Base-by-base conservation (phyloP, 139 green algal species). In the Mychonastes homosphaera region DNA sequence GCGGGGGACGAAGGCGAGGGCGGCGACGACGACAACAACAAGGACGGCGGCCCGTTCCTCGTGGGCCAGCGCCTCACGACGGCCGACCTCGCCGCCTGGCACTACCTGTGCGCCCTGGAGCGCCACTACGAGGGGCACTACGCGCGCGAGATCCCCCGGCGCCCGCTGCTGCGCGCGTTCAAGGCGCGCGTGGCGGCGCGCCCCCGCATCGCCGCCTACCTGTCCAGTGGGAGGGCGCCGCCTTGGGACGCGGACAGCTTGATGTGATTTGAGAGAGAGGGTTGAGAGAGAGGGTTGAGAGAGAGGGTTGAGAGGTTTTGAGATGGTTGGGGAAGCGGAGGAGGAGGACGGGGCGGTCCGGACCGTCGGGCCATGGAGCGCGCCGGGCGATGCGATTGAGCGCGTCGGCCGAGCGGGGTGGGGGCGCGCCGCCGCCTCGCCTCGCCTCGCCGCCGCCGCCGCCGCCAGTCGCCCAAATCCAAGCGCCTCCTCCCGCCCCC, bases 201-300 rank as follows among this genome's bases (percentile, higher is more conserved):
- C 18, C 71, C 71, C 6, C 54, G 49, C 28, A 72, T 78, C 46
- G 34, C 33, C 16, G 61, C 60, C 15, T 78, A 78, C 54, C 56
- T 75, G 23, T 18, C 13, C 1, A 65, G 47, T 8, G 35, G 53
- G 4, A 41, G 65, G 38, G 75, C 65, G 58, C 65, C 56, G 46
- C 65, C 63, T 4, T 78, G 71, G 71, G 65, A 72, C 39, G 49
- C 24, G 0, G 71, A 78, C 62, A 61, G 45, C 24, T 64, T 78
- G 61, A 78, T 78, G 71, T 78, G 67, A 74, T n/a, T n/a, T n/a
- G n/a, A n/a, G n/a, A n/a, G n/a, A n/a, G n/a, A n/a, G n/a, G n/a
- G n/a, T n/a, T n/a, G n/a, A n/a, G n/a, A n/a, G n/a, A n/a, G n/a
- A n/a, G n/a, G n/a, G n/a, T n/a, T n/a, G n/a, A n/a, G n/a, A n/a